Evolutionary conservation across 2,329 filamentous ascomycete species (phyloP), one percentile per base, ranked within the genome.

Genomic region (Colletotrichum chlorophyti): DNA sequence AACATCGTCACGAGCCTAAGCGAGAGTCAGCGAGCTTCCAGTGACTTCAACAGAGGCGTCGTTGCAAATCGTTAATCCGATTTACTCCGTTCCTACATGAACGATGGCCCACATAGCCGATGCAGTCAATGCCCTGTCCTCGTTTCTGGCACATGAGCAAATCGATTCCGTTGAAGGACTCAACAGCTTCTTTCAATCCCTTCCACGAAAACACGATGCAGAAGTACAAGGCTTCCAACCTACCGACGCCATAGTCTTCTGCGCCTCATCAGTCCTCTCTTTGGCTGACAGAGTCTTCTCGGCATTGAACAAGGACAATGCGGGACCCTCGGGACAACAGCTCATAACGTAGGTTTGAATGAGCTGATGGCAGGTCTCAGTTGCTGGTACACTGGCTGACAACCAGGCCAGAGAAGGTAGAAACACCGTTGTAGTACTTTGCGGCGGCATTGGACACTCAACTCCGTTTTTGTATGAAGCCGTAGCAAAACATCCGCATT

Each of bases 371-470:
- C n/a, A n/a, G n/a, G n/a, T n/a, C n/a, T n/a, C n/a, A n/a, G n/a
- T n/a, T n/a, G n/a, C n/a, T n/a, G n/a, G n/a, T n/a, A n/a, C n/a
- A n/a, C n/a, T n/a, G n/a, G n/a, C n/a, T n/a, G n/a, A n/a, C n/a
- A n/a, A 19, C 17, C 2, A 10, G 15, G 6, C 5, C 12, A 61
- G 47, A 15, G 26, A 40, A 7, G 49, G 32, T 3, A 58, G 48
- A 35, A 60, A 58, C 17, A 37, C 48, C 2, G 45, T 61, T 3
- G 55, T 79, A 3, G 72, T 79, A 1, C 65, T 79, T 1, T 78
- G 75, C 41, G 78, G 77, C 15, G 77, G 78, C 8, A 74, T 77
- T 19, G 77, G 77, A 3, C 77, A 80, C 61, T 78, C 76, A 1
- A 80, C 77, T 5, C 55, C 68, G 11, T 69, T 72, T 14, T 68